phyloP scores from a whole-genome alignment of 768 basidiomycete species.

The Termitomyces sp. region DNA sequence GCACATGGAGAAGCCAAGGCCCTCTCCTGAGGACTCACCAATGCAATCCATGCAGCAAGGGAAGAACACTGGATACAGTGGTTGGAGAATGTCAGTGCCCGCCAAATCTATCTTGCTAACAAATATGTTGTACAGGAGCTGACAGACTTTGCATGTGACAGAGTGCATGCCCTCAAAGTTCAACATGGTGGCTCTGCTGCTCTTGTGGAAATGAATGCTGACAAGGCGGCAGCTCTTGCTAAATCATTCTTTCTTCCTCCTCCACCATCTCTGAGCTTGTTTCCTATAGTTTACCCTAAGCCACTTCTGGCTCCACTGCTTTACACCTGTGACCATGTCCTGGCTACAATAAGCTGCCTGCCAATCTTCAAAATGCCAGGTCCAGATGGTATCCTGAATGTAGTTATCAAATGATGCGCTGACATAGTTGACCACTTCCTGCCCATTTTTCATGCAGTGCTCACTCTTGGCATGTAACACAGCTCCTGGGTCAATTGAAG shows the following conservation, averaged over 20 bases:
- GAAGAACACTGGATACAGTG: background rate
- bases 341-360: background rate
- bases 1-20: background rate
- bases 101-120: too few species aligned
- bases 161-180: background rate
- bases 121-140: too few species aligned
- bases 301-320: background rate
- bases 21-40: background rate
- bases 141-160: too few species aligned
- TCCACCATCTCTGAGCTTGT: background rate
- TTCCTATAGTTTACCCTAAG: background rate
- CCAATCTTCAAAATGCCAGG: background rate
- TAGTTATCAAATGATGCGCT: background rate
- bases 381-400: background rate
- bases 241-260: too few species aligned
- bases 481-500: too few species aligned
- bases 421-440: background rate
- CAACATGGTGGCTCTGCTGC: fast-evolving
- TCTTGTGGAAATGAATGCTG: background rate
- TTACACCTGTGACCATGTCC: background rate
- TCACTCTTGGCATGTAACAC: background rate
- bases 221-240: background rate
- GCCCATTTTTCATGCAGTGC: background rate
- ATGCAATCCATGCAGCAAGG: background rate
- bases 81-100: background rate